Percentiles rank a stretch among this genome's conserved stretches.
phyloP scores from a whole-genome alignment of 2,329 filamentous ascomycete species.

The Aaosphaeria pasadenensis region DNA sequence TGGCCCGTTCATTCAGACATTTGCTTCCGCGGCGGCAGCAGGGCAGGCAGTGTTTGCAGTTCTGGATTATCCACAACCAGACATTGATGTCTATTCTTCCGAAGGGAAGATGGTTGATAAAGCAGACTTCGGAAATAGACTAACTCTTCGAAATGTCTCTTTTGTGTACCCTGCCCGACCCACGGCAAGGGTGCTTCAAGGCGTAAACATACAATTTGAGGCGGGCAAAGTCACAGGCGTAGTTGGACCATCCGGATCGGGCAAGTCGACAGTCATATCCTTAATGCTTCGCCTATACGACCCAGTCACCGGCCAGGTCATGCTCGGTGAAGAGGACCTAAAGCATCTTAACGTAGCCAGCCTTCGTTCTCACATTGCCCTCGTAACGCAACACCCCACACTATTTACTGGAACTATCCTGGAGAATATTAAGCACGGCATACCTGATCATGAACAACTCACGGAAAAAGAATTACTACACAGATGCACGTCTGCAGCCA shows the following conservation, averaged over 20 bases:
- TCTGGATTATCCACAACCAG: conserved; percentile 38
- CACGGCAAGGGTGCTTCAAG: conserved; percentile 30
- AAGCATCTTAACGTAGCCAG: conserved; percentile 27
- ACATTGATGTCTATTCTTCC: conserved; percentile 39
- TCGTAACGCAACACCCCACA: conserved; percentile 32
- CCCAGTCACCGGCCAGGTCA: conserved; percentile 14
- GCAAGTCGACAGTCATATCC: conserved; percentile 69
- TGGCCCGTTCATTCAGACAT: conserved; percentile 60
- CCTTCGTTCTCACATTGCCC: conserved; percentile 28
- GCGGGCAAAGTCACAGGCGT: conserved; percentile 51
- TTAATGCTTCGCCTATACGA: conserved; percentile 63
- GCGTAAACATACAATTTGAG: conserved; percentile 24
- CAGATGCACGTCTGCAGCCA: conserved; percentile 49
- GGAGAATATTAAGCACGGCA: conserved; percentile 35
- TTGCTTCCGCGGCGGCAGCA: conserved; percentile 52
- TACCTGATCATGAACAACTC: conserved; percentile 11
- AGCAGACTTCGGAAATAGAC: conserved; percentile 34
- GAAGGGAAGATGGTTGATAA: conserved; percentile 16
- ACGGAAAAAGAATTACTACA: conserved; percentile 40
- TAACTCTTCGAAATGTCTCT: conserved; percentile 24
- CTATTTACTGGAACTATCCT: conserved; percentile 35
- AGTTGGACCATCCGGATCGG: conserved; percentile 66
- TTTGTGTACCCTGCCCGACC: conserved; percentile 41
- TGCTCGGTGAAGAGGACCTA: conserved; percentile 24
- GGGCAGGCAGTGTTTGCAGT: conserved; percentile 46